A percentile compares a stretch with the other conserved stretches of the same genome.
Evolutionary conservation across 2,329 filamentous ascomycete species (phyloP).

Genomic region (Neofusicoccum laricinum): DNA sequence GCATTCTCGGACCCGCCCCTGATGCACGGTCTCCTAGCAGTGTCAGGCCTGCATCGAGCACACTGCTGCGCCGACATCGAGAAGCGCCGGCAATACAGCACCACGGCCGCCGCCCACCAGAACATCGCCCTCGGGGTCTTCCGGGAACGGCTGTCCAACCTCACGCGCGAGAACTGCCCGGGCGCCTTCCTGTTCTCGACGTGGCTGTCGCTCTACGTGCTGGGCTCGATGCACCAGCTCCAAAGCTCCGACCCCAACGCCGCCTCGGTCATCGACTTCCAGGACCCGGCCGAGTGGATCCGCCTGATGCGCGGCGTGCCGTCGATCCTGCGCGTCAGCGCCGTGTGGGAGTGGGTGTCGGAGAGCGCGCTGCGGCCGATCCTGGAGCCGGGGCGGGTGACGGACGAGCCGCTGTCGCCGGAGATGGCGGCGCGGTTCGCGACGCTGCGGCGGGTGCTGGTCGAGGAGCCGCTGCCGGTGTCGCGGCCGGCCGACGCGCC

Average conservation of each 20-base stretch:
- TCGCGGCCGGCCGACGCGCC: not conserved
- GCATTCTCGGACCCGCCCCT: conserved; percentile 44
- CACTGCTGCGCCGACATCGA: conserved; percentile 20
- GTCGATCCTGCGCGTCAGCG: conserved; percentile 5
- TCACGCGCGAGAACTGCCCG: conserved; percentile 14
- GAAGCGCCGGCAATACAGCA: not conserved
- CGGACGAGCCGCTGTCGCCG: not conserved
- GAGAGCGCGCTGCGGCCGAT: conserved; percentile 11
- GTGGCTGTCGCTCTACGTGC: conserved; percentile 3
- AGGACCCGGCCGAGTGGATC: conserved; percentile 11
- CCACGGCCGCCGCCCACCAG: not conserved
- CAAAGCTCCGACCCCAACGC: not conserved
- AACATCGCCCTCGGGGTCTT: conserved; percentile 9
- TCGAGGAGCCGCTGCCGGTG: not conserved
- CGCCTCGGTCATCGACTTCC: conserved; percentile 2
- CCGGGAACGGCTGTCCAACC: conserved; percentile 8
- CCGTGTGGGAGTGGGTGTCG: conserved; percentile 8
- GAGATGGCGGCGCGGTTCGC: conserved; percentile 1
- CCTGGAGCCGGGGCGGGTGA: not conserved
- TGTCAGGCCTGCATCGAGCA: conserved; percentile 45
- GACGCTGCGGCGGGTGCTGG: not conserved
- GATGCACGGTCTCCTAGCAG: conserved; percentile 43
- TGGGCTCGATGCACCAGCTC: conserved; percentile 11
- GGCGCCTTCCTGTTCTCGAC: conserved; percentile 13
- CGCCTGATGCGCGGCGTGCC: conserved; percentile 10